These are phyloP conservation scores for Boletus tomentosulus DNA, from an alignment of 768 basidiomycete genomes.

Conservation along the genomic window DNA sequence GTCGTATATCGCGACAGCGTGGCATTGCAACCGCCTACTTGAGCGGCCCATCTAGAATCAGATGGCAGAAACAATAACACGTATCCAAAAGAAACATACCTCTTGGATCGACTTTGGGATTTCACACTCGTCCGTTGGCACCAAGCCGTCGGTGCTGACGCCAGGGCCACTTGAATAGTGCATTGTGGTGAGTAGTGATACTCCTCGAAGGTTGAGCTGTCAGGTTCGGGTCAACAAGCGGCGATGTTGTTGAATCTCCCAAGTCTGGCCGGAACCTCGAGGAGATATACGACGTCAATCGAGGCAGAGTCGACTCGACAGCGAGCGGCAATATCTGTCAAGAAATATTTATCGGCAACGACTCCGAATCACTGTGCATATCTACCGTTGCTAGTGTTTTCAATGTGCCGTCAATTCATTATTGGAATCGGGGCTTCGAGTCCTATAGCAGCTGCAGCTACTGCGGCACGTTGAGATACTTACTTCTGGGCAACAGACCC, in stretches of 20 bases:
- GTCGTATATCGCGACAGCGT: neutral
- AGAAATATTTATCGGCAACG: neutral
- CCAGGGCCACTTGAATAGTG: neutral
- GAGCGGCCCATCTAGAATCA: no score
- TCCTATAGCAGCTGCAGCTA: neutral
- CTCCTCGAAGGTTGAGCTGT: neutral
- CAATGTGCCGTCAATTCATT: neutral
- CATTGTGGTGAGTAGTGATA: neutral
- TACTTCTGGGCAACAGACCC: neutral
- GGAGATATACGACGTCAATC: neutral
- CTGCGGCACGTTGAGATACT: neutral
- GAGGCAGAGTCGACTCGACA: neutral
- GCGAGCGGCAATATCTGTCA: slow-evolving; percentile 2
- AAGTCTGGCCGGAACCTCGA: neutral
- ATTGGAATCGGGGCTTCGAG: neutral
- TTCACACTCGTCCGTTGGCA: neutral
- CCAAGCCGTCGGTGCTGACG: neutral
- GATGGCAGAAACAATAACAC: neutral
- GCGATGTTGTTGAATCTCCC: neutral
- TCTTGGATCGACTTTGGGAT: neutral
- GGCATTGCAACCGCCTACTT: neutral
- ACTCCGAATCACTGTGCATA: neutral
- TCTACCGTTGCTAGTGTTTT: neutral
- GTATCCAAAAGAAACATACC: neutral
- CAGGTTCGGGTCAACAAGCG: neutral